Evolutionary conservation across 2,329 filamentous ascomycete species (phyloP).

Genomic region (Cercospora nicotianae): DNA sequence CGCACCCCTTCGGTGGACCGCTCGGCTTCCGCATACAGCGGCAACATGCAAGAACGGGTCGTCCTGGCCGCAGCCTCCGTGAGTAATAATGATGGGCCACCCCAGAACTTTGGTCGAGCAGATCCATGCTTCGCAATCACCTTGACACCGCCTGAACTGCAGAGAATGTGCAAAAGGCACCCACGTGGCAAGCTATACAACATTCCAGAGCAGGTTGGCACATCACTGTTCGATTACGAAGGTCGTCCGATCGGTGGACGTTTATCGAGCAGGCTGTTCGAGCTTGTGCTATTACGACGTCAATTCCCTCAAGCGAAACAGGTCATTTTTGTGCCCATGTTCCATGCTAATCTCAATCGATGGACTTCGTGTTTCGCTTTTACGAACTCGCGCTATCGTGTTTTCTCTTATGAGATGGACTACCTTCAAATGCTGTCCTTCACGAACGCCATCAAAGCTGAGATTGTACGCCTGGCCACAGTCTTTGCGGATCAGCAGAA

Average conservation of each 20-base stretch:
- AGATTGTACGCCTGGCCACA: conserved; percentile 41
- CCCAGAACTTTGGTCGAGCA: conserved; percentile 25
- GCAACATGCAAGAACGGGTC: conserved; percentile 22
- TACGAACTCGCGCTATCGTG: conserved; percentile 46
- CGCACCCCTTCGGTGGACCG: neutral
- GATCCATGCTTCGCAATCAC: conserved; percentile 26
- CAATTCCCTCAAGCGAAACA: conserved; percentile 49
- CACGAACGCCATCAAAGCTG: conserved; percentile 42
- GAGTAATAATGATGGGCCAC: conserved; percentile 10
- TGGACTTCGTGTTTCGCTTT: conserved; percentile 41
- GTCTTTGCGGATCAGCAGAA: conserved; percentile 48
- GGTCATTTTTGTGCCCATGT: conserved; percentile 53
- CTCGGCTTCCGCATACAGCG: conserved; percentile 17
- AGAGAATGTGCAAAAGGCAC: conserved; percentile 27
- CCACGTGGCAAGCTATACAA: conserved; percentile 27
- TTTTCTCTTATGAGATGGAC: conserved; percentile 41
- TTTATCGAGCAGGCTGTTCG: conserved; percentile 24
- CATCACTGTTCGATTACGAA: conserved; percentile 26
- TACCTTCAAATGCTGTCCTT: conserved; percentile 42
- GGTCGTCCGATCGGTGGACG: conserved; percentile 20
- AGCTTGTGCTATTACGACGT: conserved; percentile 28
- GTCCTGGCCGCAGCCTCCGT: conserved; percentile 28
- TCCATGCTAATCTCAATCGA: conserved; percentile 46
- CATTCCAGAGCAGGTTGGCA: conserved; percentile 24
- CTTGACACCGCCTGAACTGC: conserved; percentile 24